Percentiles rank a stretch among this genome's conserved stretches.
Evolutionary conservation across 257 asterid genomes (phyloP).

Genomic region (Solanum okadae): DNA sequence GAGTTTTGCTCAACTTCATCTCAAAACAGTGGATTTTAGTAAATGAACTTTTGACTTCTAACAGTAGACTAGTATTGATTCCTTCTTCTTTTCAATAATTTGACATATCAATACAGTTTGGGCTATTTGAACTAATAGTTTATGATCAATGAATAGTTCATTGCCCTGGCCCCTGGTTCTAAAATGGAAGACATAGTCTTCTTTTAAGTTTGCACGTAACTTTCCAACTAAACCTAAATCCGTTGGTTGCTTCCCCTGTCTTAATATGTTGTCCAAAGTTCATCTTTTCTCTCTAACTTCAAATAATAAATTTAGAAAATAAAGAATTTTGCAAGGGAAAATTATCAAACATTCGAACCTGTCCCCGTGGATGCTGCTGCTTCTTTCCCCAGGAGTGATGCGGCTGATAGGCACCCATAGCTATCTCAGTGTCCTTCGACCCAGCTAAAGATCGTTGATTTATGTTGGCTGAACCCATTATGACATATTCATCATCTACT

Average conservation of each 20-base stretch:
- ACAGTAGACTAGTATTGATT: not conserved
- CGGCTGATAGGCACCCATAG: conserved; percentile 95
- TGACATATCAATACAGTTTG: not conserved
- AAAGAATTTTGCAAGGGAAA: not conserved
- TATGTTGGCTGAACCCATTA: conserved; percentile 82
- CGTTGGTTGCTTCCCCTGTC: not conserved
- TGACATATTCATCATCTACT: conserved; percentile 80
- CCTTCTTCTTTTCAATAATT: not conserved
- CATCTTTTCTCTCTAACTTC: not conserved
- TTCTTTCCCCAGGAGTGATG: conserved; percentile 53
- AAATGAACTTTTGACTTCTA: not conserved
- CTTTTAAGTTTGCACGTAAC: not conserved
- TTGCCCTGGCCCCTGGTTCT: not conserved
- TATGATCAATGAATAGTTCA: not conserved
- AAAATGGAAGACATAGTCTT: not conserved
- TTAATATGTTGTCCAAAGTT: not conserved
- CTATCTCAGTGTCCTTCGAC: conserved; percentile 84
- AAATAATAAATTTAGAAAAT: not conserved
- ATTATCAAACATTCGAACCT: conserved; percentile 30
- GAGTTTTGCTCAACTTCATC: not conserved
- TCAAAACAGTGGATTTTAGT: not conserved
- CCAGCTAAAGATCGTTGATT: conserved; percentile 96
- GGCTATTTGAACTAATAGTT: not conserved
- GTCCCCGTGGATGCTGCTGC: conserved; percentile 60
- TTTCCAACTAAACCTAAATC: not conserved